Evolutionary conservation across 2,329 filamentous ascomycete genomes (phyloP).

Genomic region (Botrytis hyacinthi): DNA sequence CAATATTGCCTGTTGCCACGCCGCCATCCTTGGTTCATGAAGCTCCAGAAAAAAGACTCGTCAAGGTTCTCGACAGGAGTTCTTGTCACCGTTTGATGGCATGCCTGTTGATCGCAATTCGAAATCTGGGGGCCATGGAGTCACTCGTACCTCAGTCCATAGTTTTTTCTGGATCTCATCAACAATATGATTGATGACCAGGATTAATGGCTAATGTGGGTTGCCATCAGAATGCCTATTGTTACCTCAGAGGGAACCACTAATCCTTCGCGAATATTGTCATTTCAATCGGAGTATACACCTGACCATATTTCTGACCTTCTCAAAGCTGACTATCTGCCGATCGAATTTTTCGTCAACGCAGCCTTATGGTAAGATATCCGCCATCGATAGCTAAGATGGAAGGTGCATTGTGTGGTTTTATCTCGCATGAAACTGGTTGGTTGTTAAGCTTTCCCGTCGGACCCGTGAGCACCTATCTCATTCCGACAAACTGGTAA

Average conservation of each 20-base stretch:
- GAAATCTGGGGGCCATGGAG: conserved; percentile 1
- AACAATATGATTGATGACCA: not conserved
- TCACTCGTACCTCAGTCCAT: not conserved
- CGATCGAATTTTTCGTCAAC: conserved; percentile 7
- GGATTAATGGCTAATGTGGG: not conserved
- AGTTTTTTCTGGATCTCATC: not conserved
- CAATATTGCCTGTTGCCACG: conserved; percentile 6
- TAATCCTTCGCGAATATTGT: not conserved
- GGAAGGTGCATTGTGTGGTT: not conserved
- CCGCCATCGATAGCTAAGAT: conserved; percentile 3
- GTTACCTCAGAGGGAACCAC: not conserved
- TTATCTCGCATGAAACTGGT: conserved; percentile 10
- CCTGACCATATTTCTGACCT: not conserved
- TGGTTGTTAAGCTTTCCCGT: conserved; percentile 7
- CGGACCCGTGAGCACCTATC: not conserved
- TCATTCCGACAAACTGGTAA: conserved; percentile 16
- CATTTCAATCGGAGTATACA: not conserved
- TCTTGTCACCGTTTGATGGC: not conserved
- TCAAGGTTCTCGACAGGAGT: not conserved
- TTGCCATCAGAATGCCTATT: not conserved
- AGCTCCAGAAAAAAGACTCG: not conserved
- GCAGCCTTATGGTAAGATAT: conserved; percentile 18
- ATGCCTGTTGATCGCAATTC: not conserved
- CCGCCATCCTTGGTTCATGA: not conserved
- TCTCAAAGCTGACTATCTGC: conserved; percentile 3